phyloP scores from a whole-genome alignment of 371 early-diverging fungal species.

The Actinomucor elegans region DNA sequence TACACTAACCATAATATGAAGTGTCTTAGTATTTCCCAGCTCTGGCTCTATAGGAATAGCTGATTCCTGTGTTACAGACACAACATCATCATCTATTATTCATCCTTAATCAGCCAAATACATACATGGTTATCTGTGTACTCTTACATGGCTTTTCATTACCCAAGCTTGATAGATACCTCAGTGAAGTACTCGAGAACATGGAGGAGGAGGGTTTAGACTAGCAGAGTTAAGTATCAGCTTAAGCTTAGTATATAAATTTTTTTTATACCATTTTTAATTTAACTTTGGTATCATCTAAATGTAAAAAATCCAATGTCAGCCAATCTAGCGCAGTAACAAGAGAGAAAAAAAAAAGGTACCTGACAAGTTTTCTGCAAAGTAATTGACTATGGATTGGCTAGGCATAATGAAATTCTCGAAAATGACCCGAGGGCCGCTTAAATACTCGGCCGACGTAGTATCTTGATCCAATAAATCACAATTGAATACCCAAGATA shows the following conservation, averaged over 20 bases:
- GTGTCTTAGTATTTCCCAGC: background rate
- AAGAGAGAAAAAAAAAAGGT: background rate
- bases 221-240: background rate
- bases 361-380: slow-evolving; percentile 9
- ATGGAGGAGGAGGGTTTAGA: background rate
- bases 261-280: slow-evolving; percentile 1
- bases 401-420: slow-evolving; percentile 12
- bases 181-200: background rate
- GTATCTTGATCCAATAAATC: slow-evolving; percentile 8
- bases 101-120: background rate
- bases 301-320: too few species aligned
- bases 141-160: background rate
- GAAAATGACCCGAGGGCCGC: slow-evolving; percentile 13
- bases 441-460: background rate
- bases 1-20: background rate
- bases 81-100: background rate
- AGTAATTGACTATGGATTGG: slow-evolving; percentile 10
- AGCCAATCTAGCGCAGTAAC: background rate
- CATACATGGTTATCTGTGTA: background rate
- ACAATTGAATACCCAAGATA: slow-evolving; percentile 17
- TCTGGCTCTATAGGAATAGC: background rate
- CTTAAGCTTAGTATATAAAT: too few species aligned
- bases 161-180: background rate
- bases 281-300: slow-evolving; percentile 1
- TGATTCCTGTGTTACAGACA: slow-evolving; percentile 3